Base-by-base conservation (phyloP, 2,329 filamentous ascomycete species). In the Aspergillus novoparasiticus region DNA sequence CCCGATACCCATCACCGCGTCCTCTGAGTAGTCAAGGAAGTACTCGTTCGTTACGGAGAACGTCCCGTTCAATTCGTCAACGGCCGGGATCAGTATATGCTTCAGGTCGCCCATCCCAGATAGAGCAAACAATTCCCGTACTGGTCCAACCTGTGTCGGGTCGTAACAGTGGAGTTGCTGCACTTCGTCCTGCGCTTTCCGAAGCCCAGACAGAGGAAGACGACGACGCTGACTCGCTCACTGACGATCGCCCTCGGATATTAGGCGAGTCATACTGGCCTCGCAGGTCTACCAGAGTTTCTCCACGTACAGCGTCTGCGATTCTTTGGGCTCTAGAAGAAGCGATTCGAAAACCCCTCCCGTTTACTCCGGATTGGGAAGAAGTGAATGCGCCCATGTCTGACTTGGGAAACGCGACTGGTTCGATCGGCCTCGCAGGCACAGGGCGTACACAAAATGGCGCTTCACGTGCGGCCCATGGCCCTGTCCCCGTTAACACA, bases 311-410 rank as follows among this genome's bases (percentile, higher is more conserved):
- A 54, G 91, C 92, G 68, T 92, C 91, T 77, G 94, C 95, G 43
- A 94, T 99, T 75, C 89, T 96, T 71, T 98, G 91, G 83, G 89
- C 93, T 43, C 87, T 98, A 62, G 94, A 98, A 82, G 93, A 96
- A 82, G 93, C 92, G 43, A 85, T 98, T 69, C 90, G 94, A 53
- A 87, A 90, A 54, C 93, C 94, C 2, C 86, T 93, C 69, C 83
- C 88, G 56, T 96, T 98, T 79, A 96, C 93, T 10, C 86, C 91
- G 28, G 93, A 97, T 78, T 81, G 89, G 70, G 85, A 89, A 65
- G 95, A 99, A 84, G 92, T 96, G 82, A 90, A 92, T 85, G 92
- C 94, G 70, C 87, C 88, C 73, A 98, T 99, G 94, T 91, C 94
- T 71, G 94, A 97, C 77, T 84, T 97, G 71, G 84, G 87, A 73